Percentiles rank a stretch among this genome's conserved stretches.
phyloP scores from a whole-genome alignment of 352 stramenopile genomes.

The Phytophthora meadii region DNA sequence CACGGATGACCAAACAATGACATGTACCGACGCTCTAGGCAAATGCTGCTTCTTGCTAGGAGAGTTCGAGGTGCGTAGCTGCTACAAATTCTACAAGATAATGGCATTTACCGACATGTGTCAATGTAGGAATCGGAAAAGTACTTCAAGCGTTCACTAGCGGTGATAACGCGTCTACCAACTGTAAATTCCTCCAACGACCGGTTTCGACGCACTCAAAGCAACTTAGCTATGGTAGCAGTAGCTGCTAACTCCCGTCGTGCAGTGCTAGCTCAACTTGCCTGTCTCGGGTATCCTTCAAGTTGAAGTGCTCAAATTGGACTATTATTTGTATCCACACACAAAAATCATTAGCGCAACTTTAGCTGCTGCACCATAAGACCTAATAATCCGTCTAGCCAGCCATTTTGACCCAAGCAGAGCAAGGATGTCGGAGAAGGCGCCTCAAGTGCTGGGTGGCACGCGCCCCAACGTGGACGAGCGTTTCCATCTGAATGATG shows the following conservation, averaged over 20 bases:
- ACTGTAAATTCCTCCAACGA: conserved; percentile 15
- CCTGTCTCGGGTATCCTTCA: conserved; percentile 16
- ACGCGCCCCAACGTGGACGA: conserved; percentile 65
- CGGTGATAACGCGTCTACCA: conserved; percentile 16
- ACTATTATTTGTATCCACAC: conserved; percentile 9
- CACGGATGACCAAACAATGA: conserved; percentile 23
- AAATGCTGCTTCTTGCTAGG: conserved; percentile 66
- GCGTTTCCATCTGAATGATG: conserved; percentile 52
- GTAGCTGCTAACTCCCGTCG: conserved; percentile 44
- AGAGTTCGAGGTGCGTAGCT: conserved; percentile 50
- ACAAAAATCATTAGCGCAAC: background rate
- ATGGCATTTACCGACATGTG: too few relatives aligned
- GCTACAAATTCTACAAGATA: too few relatives aligned
- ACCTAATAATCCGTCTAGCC: background rate
- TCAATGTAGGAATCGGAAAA: conserved; percentile 45
- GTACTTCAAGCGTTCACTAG: conserved; percentile 50
- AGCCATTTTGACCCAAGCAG: conserved; percentile 29
- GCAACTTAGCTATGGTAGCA: conserved; percentile 69
- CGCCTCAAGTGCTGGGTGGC: conserved; percentile 58
- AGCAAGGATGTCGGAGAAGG: conserved; percentile 65
- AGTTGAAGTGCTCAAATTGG: conserved; percentile 17
- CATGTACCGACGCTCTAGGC: conserved; percentile 56
- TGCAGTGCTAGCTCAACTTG: conserved; percentile 27
- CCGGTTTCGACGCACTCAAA: conserved; percentile 49
- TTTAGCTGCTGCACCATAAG: conserved; percentile 7